Percentiles rank a stretch among this genome's conserved stretches.
Conservation (phyloP, 192 early-diverging fungal genomes). For the Blastocladiella britannica region DNA sequence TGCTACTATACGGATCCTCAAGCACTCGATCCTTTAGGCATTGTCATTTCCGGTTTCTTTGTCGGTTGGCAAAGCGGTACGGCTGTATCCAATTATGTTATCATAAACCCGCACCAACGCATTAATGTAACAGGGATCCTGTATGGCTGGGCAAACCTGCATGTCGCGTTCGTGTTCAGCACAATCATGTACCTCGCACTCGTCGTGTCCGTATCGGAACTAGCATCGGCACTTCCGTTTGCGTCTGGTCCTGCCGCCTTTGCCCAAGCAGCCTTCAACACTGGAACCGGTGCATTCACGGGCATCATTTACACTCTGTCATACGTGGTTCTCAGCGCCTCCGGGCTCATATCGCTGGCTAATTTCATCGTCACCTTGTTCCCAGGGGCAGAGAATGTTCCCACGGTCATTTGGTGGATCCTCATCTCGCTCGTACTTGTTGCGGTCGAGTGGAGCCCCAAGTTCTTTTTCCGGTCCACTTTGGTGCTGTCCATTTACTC, state of each 20-base stretch:
- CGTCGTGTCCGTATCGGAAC: neutral
- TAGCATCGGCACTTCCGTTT: neutral
- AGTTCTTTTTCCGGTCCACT: neutral
- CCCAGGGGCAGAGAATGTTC: neutral
- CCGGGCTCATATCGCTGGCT: neutral
- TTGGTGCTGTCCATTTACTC: neutral
- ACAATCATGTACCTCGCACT: neutral
- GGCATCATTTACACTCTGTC: neutral
- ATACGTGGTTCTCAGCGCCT: neutral
- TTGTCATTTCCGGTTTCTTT: neutral
- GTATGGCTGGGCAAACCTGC: neutral
- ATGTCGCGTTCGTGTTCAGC: neutral
- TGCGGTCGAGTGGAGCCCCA: neutral
- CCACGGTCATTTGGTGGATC: neutral
- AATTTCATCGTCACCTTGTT: neutral
- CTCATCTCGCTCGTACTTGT: neutral
- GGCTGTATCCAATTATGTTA: no score
- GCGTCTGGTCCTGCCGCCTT: neutral
- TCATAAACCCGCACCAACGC: no score
- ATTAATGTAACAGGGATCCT: no score
- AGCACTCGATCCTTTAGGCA: no score
- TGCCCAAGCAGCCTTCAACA: neutral
- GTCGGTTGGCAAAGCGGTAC: neutral
- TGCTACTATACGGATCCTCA: no score
- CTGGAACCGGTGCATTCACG: neutral